Percentiles rank a stretch among this genome's conserved stretches.
These are phyloP conservation scores for Pseudocercospora eumusae DNA, from an alignment of 2,329 filamentous ascomycete genomes.

Conservation along the genomic window DNA sequence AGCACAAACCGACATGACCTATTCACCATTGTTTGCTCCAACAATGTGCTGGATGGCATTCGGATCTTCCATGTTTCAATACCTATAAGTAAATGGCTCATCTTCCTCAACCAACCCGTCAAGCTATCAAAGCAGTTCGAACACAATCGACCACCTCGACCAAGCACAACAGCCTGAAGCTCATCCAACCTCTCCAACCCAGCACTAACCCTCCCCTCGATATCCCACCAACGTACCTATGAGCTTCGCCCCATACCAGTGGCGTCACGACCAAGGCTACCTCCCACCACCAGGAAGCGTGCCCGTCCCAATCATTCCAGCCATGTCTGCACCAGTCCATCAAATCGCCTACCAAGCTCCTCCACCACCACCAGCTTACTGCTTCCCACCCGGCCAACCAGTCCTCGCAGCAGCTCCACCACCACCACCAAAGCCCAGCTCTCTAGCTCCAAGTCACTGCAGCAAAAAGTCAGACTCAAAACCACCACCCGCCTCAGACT, in stretches of 20 bases:
- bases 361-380: slow-evolving; percentile 5
- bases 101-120: neutral
- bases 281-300: slow-evolving; percentile 25
- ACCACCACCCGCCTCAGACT: slow-evolving; percentile 9
- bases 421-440: slow-evolving; percentile 1
- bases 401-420: slow-evolving; percentile 15
- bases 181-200: neutral
- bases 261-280: slow-evolving; percentile 31
- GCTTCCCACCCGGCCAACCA: slow-evolving; percentile 1
- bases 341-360: slow-evolving; percentile 8
- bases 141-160: neutral
- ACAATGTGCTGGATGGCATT: neutral
- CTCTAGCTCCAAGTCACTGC: neutral
- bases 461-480: neutral
- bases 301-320: slow-evolving; percentile 14
- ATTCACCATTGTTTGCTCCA: slow-evolving; percentile 22
- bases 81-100: neutral
- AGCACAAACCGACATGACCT: slow-evolving; percentile 7
- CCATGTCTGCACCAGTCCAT: slow-evolving; percentile 21
- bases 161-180: no score
- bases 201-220: slow-evolving; percentile 1
- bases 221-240: slow-evolving; percentile 18
- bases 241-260: slow-evolving; percentile 33
- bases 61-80: neutral
- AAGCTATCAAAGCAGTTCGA: slow-evolving; percentile 9